Base-by-base conservation (phyloP, 805 yeast species). In the Candida incommunis region DNA sequence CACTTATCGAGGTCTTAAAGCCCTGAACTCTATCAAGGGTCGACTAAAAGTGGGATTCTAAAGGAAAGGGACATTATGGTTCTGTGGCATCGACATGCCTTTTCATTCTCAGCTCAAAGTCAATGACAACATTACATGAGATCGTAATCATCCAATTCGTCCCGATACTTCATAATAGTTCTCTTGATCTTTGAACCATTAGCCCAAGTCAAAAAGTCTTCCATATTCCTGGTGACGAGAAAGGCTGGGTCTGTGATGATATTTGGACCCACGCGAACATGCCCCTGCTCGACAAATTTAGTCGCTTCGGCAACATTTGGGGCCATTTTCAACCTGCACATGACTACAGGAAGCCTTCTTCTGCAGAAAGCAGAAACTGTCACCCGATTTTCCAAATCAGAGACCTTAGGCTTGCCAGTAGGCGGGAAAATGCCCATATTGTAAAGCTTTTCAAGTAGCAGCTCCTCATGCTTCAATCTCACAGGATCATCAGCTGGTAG, bases 181-280 rank as follows among this genome's bases (percentile, higher is more conserved):
- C 82, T 74, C 71, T 83, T 88, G 64, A 94, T 88, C 80, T 92
- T 94, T 53, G 94, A 81, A 37, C 80, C 74, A 57, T 92, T 96
- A n/a, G 84, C 92, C 99, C 99, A 92, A 2, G 98, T 92, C 54
- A 92, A 71, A 62, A 86, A 92, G 62, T 92, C 99, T 61, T 92
- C 99, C 82, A 92, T 72, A 55, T 78, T 85, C 59, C 96, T 74
- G 2, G 96, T 90, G 3, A 92, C 92, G 55, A 94, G 69, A 60
- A 80, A 90, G 0, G 97, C 96, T 2, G 97, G 94, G 62, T 92
- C 98, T 1, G 96, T 88, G 40, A 94, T 80, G 23, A 94, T 81
- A 59, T 86, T 82, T 11, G 97, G 97, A 0, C 99, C 99, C 4
- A 92, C 95, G 54, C 98, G 74, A 2, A 92, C 95, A 58, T 92